Base-by-base conservation (phyloP, 2,329 filamentous ascomycete species). In the Fusarium bactridioides region DNA sequence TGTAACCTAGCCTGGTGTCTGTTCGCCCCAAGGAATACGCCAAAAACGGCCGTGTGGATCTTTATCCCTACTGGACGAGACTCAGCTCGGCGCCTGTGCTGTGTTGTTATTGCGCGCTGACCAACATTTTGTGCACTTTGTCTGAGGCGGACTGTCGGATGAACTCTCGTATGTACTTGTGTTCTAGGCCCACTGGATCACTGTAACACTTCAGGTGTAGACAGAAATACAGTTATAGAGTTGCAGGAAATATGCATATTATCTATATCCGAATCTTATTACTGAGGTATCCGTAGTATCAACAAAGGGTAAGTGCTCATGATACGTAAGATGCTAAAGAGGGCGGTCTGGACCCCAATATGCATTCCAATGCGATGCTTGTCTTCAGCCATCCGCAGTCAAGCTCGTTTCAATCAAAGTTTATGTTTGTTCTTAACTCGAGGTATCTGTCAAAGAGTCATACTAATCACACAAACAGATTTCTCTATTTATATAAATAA, bases 1-100 rank as follows among this genome's bases (percentile, higher is more conserved):
- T 38, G 67, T 59, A 71, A 44, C 66, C 70, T 50, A 29, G 62
- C 58, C 43, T 29, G 44, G 56, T 58, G 45, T 40, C 55, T 66
- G 50, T 50, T 64, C 40, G 48, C 40, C 60, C 45, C 47, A 45
- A 65, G 47, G 38, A 29, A 35, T 33, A 57, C 55, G 55, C 63
- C 43, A 40, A 69, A 68, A 64, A 69, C 48, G 64, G 56, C 40
- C 43, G 37, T 53, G 40, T 61, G 51, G 59, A 53, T 64, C 59
- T 38, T 33, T 21, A 45, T 53, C 45, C 61, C 56, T 47, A 47
- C 41, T 62, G 35, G 61, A 64, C 7, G 27, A 51, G 45, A 44
- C n/a, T 64, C 57, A 53, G 61, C 45, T 61, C n/a, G 23, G 45
- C 23, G 61, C 47, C 57, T 53, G 57, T 62, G 45, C 54, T 48